Conservation (phyloP, 176 grass and related monocot species). For the Oryza glumipatula region DNA sequence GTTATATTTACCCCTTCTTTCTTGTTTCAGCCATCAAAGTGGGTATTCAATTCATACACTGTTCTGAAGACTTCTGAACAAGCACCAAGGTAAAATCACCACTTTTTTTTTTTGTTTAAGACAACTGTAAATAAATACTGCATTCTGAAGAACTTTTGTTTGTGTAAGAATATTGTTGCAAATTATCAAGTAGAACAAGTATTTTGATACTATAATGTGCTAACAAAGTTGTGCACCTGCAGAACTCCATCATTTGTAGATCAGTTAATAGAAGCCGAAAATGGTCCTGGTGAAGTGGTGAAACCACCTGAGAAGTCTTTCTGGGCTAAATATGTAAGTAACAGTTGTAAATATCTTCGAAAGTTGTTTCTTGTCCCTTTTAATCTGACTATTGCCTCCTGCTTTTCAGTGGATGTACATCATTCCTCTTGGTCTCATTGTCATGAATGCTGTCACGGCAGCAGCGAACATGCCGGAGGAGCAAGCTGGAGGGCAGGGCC, state of each 20-base stretch:
- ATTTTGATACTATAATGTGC: neutral
- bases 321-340: slow-evolving; percentile 99
- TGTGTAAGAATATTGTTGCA: neutral
- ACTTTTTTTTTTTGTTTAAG: neutral
- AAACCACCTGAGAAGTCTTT: slow-evolving; percentile 93
- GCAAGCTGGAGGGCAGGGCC: slow-evolving; percentile 63
- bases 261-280: slow-evolving; percentile 65
- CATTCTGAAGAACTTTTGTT: slow-evolving; percentile 8
- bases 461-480: slow-evolving; percentile 83
- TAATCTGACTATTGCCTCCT: slow-evolving; percentile 18
- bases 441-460: slow-evolving; percentile 93
- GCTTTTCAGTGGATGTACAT: slow-evolving; percentile 98
- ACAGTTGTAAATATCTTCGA: slow-evolving; percentile 7
- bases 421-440: slow-evolving; percentile 88
- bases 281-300: slow-evolving; percentile 73
- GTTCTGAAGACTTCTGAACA: slow-evolving; percentile 87
- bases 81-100: slow-evolving; percentile 77
- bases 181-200: neutral
- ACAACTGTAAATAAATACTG: neutral
- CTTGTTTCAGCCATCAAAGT: slow-evolving; percentile 88
- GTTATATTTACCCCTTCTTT: slow-evolving; percentile 31
- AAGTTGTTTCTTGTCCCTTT: neutral
- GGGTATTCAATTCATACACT: slow-evolving; percentile 89
- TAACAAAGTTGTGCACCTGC: slow-evolving; percentile 36
- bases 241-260: slow-evolving; percentile 97